Evolutionary conservation across 2,329 filamentous ascomycete genomes (phyloP), one percentile per base, ranked within the genome.

Genomic region (Tolypocladium cylindrosporum): DNA sequence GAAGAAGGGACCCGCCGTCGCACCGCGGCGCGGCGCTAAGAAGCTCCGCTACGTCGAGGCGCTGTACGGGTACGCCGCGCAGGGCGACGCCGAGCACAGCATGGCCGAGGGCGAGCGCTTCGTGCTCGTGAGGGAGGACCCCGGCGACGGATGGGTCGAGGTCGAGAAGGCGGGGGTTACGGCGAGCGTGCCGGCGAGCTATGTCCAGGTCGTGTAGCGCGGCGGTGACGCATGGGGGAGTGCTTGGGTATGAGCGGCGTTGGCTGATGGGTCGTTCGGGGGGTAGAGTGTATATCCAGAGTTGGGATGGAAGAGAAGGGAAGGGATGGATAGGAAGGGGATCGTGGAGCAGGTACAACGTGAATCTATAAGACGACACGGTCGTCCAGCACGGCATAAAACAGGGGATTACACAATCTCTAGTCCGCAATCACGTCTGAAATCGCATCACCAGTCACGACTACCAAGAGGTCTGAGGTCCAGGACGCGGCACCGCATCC

Each of bases 101-200:
- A 99, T 99, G 90, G 71, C 72, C 1, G 93, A 96, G 72, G 94
- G 94, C 1, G 94, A 99, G 73, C 83, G 86, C 55, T 95, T 99
- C 67, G 91, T 99, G 43, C 78, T 99, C 39, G 85, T 97, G 61
- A 91, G 87, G 66, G 86, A 90, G 58, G 93, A 97, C 69, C 82
- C 86, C 0, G 94, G 94, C 1, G 94, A 97, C 75, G 94, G 94
- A 0, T 99, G 94, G 94, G 90, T 87, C 36, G 94, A 97, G 75
- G 94, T 99, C 21, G 94, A 97, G 76, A 91, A 90, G 72, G 91
- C 90, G 21, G 92, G 92, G 1, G 78, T 86, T 45, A 90, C 87
- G 54, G 92, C 86, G 69, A 96, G 91, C 71, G 94, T 99, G 57
- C 94, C 94, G 52, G 92, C 92, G 42, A 96, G 91, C 72, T 99